A percentile compares a stretch with the other conserved stretches of the same genome.
Evolutionary conservation across 192 early-diverging fungal species (phyloP).

Genomic region (Kappamyces sp.): DNA sequence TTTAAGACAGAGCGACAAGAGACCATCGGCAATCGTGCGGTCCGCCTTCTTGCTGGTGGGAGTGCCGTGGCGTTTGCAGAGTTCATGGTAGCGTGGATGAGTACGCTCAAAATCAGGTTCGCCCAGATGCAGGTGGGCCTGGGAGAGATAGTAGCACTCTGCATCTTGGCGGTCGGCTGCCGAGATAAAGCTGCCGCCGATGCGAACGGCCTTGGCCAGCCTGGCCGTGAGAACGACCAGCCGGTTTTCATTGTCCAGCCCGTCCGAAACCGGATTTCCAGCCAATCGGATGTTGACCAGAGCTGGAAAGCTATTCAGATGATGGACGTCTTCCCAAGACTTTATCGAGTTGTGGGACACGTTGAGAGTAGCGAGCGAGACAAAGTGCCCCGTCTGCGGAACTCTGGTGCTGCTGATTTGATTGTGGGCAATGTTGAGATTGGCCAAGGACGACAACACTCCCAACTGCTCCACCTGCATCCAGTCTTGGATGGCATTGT

Average conservation of each 20-base stretch:
- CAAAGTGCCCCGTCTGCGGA: neutral
- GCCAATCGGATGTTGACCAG: neutral
- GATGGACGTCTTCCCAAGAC: neutral
- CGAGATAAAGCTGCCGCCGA: slow-evolving; percentile 1
- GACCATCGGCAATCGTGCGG: neutral
- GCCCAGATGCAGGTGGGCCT: neutral
- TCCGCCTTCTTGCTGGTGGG: slow-evolving; percentile 1
- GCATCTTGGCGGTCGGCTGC: slow-evolving; percentile 1
- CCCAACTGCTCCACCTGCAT: neutral
- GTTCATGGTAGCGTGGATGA: slow-evolving; percentile 2
- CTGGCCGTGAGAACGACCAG: slow-evolving; percentile 1
- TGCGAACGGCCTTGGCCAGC: neutral
- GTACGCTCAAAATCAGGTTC: slow-evolving; percentile 9
- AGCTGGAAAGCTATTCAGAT: slow-evolving; percentile 1
- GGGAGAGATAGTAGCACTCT: slow-evolving; percentile 5
- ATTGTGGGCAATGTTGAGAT: slow-evolving; percentile 1
- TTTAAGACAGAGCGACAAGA: neutral
- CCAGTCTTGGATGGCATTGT: slow-evolving; percentile 10
- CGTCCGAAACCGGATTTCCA: too few species aligned
- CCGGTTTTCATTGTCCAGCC: neutral
- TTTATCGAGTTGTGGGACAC: neutral
- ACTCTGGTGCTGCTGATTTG: neutral
- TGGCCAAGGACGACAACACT: neutral
- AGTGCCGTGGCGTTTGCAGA: slow-evolving; percentile 8
- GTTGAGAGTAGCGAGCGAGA: neutral